phyloP scores from a whole-genome alignment of 345 rosid species.

The Noccaea caerulescens region DNA sequence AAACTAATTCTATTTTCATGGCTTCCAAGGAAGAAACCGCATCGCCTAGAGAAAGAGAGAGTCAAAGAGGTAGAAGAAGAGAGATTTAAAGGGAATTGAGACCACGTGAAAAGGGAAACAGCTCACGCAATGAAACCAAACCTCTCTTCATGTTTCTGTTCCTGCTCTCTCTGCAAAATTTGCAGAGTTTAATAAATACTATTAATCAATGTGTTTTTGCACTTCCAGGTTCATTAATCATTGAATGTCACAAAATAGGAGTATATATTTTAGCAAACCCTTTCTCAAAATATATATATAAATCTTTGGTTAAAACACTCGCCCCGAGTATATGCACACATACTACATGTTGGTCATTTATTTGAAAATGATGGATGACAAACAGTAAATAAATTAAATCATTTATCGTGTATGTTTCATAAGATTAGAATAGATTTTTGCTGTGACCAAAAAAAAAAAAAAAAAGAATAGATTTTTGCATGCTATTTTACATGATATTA shows the following conservation, averaged over 20 bases:
- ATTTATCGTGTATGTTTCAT: too few species aligned
- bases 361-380: neutral
- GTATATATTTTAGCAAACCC: neutral
- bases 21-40: slow-evolving; percentile 49
- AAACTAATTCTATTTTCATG: slow-evolving; percentile 46
- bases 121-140: slow-evolving; percentile 41
- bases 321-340: neutral
- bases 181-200: slow-evolving; percentile 36
- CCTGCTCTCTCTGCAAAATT: slow-evolving; percentile 36
- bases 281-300: neutral
- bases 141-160: slow-evolving; percentile 17
- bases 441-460: too few species aligned
- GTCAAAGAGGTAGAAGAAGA: slow-evolving; percentile 34
- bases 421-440: too few species aligned
- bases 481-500: too few species aligned
- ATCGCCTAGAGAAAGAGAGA: slow-evolving; percentile 42
- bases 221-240: slow-evolving; percentile 39
- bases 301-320: neutral
- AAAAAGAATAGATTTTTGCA: too few species aligned
- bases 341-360: neutral
- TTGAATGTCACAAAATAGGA: slow-evolving; percentile 13
- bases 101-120: slow-evolving; percentile 51
- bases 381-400: neutral
- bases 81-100: slow-evolving; percentile 46
- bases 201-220: slow-evolving; percentile 32